These are phyloP conservation scores for Termitomyces sp. DNA, from an alignment of 768 basidiomycete genomes.

Conservation along the genomic window DNA sequence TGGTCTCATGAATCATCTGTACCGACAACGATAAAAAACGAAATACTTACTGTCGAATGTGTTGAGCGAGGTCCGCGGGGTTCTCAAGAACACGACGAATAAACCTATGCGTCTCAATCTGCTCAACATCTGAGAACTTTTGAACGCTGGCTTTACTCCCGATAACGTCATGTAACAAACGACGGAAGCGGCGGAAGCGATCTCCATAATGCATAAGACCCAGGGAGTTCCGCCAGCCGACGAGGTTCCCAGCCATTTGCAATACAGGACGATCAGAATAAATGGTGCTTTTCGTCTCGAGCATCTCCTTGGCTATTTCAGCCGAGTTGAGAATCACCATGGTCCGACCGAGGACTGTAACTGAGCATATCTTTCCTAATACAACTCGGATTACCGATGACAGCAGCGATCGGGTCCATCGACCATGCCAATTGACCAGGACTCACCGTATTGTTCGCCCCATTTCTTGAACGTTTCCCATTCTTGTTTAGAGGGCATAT, in stretches of 20 bases:
- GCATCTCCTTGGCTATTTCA: conserved; percentile 44
- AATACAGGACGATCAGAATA: conserved; percentile 61
- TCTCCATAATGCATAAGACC: conserved; percentile 45
- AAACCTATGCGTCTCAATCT: conserved; percentile 42
- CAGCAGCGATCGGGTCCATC: too few relatives aligned
- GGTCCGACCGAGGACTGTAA: conserved; percentile 53
- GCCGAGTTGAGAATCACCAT: conserved; percentile 49
- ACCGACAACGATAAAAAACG: not conserved
- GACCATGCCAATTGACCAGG: not conserved
- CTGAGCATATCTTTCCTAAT: conserved; percentile 54
- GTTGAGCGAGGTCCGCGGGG: conserved; percentile 35
- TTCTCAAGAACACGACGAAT: conserved; percentile 40
- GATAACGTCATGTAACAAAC: conserved; percentile 43
- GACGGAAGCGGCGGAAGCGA: conserved; percentile 46
- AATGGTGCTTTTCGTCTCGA: conserved; percentile 50
- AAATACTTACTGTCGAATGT: conserved; percentile 39
- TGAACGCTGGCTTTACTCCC: conserved; percentile 36
- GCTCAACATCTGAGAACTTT: conserved; percentile 35
- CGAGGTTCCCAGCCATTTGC: conserved; percentile 47
- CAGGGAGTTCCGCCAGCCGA: conserved; percentile 51
- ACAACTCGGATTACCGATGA: not conserved
- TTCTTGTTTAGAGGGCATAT: conserved; percentile 1
- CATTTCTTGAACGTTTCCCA: conserved; percentile 3
- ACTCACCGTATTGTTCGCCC: conserved; percentile 4
- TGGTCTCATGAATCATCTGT: not conserved